phyloP scores from a whole-genome alignment of 1,284 basidiomycete species.

The Cutaneotrichosporon sp. region DNA sequence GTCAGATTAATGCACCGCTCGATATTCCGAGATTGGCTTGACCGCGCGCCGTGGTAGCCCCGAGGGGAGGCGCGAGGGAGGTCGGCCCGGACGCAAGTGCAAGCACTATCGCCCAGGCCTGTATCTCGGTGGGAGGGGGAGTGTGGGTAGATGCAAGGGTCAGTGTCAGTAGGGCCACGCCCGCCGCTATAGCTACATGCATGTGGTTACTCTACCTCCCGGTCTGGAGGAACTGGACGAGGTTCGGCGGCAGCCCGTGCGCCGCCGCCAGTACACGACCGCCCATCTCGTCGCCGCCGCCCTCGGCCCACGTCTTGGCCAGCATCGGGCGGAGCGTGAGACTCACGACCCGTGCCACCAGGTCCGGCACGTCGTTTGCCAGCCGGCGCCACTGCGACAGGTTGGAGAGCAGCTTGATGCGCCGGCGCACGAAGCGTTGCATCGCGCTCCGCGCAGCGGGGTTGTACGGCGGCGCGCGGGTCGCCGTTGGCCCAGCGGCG shows the following conservation, averaged over 20 bases:
- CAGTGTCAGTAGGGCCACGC: constrained; percentile 4
- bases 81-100: constrained; percentile 1
- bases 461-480: constrained; percentile 64
- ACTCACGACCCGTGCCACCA: constrained; percentile 64
- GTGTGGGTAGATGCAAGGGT: neutral
- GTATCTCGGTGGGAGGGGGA: constrained; percentile 8
- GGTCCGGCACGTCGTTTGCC: constrained; percentile 61
- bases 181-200: constrained; percentile 11
- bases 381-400: constrained; percentile 74
- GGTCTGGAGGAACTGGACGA: constrained; percentile 32
- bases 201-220: constrained; percentile 25
- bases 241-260: constrained; percentile 32
- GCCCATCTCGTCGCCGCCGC: constrained; percentile 67
- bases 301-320: constrained; percentile 81
- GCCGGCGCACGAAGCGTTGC: constrained; percentile 66
- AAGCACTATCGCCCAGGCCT: constrained; percentile 2
- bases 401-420: constrained; percentile 72
- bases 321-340: constrained; percentile 68
- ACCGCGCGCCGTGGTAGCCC: constrained; percentile 6
- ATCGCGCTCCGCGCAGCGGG: constrained; percentile 74
- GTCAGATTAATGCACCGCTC: constrained; percentile 43
- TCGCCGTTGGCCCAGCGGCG: constrained; percentile 38
- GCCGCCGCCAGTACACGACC: constrained; percentile 53
- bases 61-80: constrained; percentile 8
- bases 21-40: constrained; percentile 27